Conservation (phyloP, 2,329 filamentous ascomycete genomes). For the Colletotrichum godetiae region DNA sequence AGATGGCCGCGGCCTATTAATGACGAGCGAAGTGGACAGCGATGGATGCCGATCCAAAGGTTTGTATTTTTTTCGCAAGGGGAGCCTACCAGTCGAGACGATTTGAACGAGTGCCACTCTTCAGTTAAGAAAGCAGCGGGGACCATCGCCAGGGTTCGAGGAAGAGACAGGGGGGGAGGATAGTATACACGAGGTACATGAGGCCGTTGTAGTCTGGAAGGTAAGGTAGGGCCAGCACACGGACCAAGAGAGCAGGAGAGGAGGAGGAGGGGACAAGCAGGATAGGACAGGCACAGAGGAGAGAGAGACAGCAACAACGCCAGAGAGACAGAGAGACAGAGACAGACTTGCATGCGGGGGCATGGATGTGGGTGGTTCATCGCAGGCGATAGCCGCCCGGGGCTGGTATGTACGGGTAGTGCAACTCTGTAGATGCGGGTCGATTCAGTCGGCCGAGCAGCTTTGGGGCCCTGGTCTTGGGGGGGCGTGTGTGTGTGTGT, state of each 20-base stretch:
- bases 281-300: no score
- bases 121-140: constrained; percentile 22
- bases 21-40: constrained; percentile 32
- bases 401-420: constrained; percentile 31
- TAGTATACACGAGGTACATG: constrained; percentile 30
- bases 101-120: constrained; percentile 27
- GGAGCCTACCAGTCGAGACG: constrained; percentile 14
- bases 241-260: constrained; percentile 1
- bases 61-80: constrained; percentile 20
- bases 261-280: background rate
- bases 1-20: constrained; percentile 35
- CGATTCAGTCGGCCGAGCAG: constrained; percentile 21
- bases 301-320: background rate
- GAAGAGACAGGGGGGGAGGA: constrained; percentile 17
- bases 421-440: constrained; percentile 23
- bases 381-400: constrained; percentile 36
- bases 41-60: constrained; percentile 31
- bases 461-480: background rate
- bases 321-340: background rate
- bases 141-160: constrained; percentile 19
- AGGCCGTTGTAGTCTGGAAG: constrained; percentile 10
- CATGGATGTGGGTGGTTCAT: constrained; percentile 29
- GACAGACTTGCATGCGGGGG: constrained; percentile 27
- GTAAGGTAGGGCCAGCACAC: constrained; percentile 3
- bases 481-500: constrained; percentile 13